Evolutionary conservation across 2,329 filamentous ascomycete genomes (phyloP).

Genomic region (Cladobotryum mycophilum): DNA sequence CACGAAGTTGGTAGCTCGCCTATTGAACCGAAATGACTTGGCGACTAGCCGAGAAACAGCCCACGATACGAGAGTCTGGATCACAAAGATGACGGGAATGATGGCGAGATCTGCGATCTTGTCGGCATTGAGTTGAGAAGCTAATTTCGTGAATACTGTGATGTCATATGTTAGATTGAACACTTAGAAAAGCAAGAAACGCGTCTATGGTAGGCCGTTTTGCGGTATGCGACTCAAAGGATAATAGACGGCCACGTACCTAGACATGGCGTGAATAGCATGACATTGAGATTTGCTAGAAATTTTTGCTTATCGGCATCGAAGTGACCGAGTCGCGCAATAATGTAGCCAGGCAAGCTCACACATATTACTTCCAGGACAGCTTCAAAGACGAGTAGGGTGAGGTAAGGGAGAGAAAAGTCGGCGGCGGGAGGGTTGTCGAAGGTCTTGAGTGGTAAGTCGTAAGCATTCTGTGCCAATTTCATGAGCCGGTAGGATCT

Average conservation of each 20-base stretch:
- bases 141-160: conserved; percentile 90
- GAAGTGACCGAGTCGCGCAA: conserved; percentile 85
- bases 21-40: conserved; percentile 72
- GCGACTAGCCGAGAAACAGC: conserved; percentile 64
- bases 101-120: conserved; percentile 86
- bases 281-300: conserved; percentile 90
- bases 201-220: too few relatives aligned
- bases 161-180: neutral
- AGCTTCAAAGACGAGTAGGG: conserved; percentile 85
- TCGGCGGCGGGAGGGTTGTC: conserved; percentile 46
- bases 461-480: conserved; percentile 33
- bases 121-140: conserved; percentile 85
- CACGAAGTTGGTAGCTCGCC: conserved; percentile 86
- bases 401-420: conserved; percentile 61
- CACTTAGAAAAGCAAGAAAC: neutral
- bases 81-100: conserved; percentile 88
- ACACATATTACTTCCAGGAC: conserved; percentile 94
- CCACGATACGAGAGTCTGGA: conserved; percentile 86
- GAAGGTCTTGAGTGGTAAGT: conserved; percentile 36
- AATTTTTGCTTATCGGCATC: conserved; percentile 96
- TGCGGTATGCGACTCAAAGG: too few relatives aligned
- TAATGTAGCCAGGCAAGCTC: conserved; percentile 86
- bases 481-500: conserved; percentile 39
- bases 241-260: conserved; percentile 54
- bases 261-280: conserved; percentile 92